A percentile compares a stretch with the other conserved stretches of the same genome.
Conservation (phyloP, 345 rosid species). For the Streptanthus diversifolius region DNA sequence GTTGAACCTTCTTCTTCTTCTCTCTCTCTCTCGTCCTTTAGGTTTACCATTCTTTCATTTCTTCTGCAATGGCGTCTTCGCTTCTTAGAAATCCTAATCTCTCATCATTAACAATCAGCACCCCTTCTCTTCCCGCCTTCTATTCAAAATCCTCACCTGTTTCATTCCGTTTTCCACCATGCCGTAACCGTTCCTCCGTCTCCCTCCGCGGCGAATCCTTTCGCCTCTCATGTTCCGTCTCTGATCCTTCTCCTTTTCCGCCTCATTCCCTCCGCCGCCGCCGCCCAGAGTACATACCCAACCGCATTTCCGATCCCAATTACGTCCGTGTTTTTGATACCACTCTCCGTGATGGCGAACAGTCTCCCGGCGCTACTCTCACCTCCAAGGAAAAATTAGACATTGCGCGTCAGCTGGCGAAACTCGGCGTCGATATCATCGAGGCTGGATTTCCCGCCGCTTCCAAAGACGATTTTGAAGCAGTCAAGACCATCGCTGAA, state of each 20-base stretch:
- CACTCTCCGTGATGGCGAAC: conserved; percentile 98
- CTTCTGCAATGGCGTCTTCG: conserved; percentile 31
- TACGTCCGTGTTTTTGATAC: conserved; percentile 92
- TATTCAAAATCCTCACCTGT: conserved; percentile 1
- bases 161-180: conserved; percentile 21
- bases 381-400: conserved; percentile 86
- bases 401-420: conserved; percentile 83
- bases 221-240: conserved; percentile 32
- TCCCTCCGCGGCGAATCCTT: conserved; percentile 21
- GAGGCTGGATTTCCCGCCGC: conserved; percentile 96
- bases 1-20: conserved; percentile 1
- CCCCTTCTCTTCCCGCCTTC: conserved; percentile 14
- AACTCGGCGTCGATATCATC: conserved; percentile 85
- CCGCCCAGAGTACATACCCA: conserved; percentile 71
- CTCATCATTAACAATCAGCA: conserved; percentile 7
- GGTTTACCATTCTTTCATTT: not conserved
- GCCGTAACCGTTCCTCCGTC: not conserved
- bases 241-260: conserved; percentile 28
- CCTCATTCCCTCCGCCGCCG: conserved; percentile 14
- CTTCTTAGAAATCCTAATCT: conserved; percentile 28
- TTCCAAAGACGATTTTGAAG: conserved; percentile 89
- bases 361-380: conserved; percentile 94
- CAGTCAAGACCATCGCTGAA: conserved; percentile 64
- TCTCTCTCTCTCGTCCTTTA: not conserved
- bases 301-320: conserved; percentile 61